Percentiles rank a stretch among this genome's conserved stretches.
phyloP scores from a whole-genome alignment of 208 protist species.

The Angomonas ambiguus region DNA sequence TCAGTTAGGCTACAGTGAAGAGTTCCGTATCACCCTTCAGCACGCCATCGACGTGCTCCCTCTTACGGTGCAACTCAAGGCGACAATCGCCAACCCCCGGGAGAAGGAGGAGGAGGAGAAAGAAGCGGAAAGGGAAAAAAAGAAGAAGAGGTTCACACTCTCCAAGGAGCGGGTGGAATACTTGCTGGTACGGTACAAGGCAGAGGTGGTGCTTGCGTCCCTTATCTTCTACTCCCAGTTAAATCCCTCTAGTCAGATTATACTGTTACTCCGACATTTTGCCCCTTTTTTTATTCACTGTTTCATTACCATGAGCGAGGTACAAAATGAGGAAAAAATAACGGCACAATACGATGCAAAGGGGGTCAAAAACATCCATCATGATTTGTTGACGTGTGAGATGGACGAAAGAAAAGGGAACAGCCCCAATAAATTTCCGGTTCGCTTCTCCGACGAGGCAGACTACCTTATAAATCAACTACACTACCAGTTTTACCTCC shows the following conservation, averaged over 20 bases:
- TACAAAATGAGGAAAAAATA: neutral
- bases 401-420: neutral
- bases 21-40: conserved; percentile 45
- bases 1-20: conserved; percentile 23
- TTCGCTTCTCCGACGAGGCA: conserved; percentile 52
- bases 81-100: conserved; percentile 19
- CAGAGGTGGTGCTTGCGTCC: conserved; percentile 68
- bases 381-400: neutral
- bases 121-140: neutral
- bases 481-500: conserved; percentile 76
- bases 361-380: too few species aligned
- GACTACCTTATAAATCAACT: conserved; percentile 54
- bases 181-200: conserved; percentile 50
- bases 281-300: conserved; percentile 40
- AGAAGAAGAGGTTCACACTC: conserved; percentile 21
- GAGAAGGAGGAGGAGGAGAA: too few species aligned
- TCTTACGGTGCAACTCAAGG: conserved; percentile 68
- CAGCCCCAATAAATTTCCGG: neutral
- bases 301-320: neutral
- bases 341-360: neutral
- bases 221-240: conserved; percentile 75
- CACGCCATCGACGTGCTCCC: conserved; percentile 40
- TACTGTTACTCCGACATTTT: conserved; percentile 59
- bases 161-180: conserved; percentile 31
- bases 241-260: conserved; percentile 51